Conservation (phyloP, 352 stramenopile genomes). For the Globisporangium irregulare region DNA sequence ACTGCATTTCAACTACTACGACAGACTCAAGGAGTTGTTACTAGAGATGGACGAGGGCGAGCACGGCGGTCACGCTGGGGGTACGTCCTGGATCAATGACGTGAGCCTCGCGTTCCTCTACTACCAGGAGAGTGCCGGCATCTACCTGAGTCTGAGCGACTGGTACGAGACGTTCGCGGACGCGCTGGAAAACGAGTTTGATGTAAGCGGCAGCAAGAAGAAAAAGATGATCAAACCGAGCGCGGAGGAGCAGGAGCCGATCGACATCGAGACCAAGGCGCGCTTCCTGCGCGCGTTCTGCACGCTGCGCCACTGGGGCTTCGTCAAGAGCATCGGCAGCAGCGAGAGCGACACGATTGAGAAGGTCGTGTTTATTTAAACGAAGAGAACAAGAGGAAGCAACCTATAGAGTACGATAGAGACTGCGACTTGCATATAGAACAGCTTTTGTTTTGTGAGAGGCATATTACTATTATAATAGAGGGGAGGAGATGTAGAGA, state of each 20-base stretch:
- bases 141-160: slow-evolving; percentile 56
- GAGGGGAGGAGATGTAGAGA: slow-evolving; percentile 21
- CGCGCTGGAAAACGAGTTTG: slow-evolving; percentile 31
- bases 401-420: slow-evolving; percentile 4
- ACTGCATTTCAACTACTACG: slow-evolving; percentile 52
- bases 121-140: slow-evolving; percentile 64
- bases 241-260: slow-evolving; percentile 12
- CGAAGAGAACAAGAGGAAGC: background rate
- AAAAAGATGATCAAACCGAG: slow-evolving; percentile 13
- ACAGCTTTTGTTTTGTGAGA: background rate
- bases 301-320: slow-evolving; percentile 72
- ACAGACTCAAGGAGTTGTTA: slow-evolving; percentile 50
- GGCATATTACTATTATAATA: slow-evolving; percentile 36
- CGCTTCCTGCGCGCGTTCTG: slow-evolving; percentile 67
- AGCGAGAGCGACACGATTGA: slow-evolving; percentile 57
- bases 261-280: slow-evolving; percentile 41
- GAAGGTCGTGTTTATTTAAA: slow-evolving; percentile 79
- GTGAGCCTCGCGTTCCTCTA: slow-evolving; percentile 65
- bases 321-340: slow-evolving; percentile 48
- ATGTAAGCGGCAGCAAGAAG: slow-evolving; percentile 13
- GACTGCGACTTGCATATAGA: background rate
- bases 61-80: background rate
- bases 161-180: slow-evolving; percentile 65
- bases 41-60: slow-evolving; percentile 31
- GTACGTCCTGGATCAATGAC: slow-evolving; percentile 48